Base-by-base conservation (phyloP, 2,329 filamentous ascomycete species). In the Talaromyces marneffei region DNA sequence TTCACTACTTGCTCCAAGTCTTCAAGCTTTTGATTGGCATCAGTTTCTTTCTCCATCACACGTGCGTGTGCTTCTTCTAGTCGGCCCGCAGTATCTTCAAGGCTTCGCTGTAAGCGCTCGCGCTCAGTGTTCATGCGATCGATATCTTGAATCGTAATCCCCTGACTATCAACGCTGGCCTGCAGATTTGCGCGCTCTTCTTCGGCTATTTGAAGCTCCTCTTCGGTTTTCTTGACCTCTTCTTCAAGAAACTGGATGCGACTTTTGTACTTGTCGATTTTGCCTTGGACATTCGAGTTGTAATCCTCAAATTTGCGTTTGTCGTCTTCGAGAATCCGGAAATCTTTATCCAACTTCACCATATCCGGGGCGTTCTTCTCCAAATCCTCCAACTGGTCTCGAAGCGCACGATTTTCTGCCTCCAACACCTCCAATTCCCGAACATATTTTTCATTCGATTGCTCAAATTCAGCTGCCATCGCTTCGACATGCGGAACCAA, bases 51-150 rank as follows among this genome's bases (percentile, higher is more conserved):
- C 67, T 96, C 92, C 18, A 87, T 83, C 1, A 94, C 89, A 66
- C 86, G 88, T 66, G 85, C 88, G 78, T 95, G 95, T 8, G 88
- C 84, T 65, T 97, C 94, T 61, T 97, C 92, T 0, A 97, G 81
- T 57, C 91, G 84, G 59, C 85, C 82, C 5, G 85, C 82, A 0
- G 91, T 89, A 2, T 87, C 84, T 68, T 96, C 91, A 48, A 96
- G 88, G 44, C 88, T 90, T 69, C 89, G 92, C 66, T 96, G 91
- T n/a, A 99, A 83, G 52, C 94, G 87, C 70, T 99, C 94, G 58
- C 92, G 87, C 74, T 99, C 94, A 37, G 90, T 88, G 68, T 92
- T 96, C 93, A 99, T 97, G 75, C 94, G 91, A 82, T 99, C 94
- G 72, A 99, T 97, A 83, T 99, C 94, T 77, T 94, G 90, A 77